A percentile compares a stretch with the other conserved stretches of the same genome.
These are phyloP conservation scores for Gymnopus androsaceus DNA, from an alignment of 1,284 basidiomycete species.

Conservation along the genomic window DNA sequence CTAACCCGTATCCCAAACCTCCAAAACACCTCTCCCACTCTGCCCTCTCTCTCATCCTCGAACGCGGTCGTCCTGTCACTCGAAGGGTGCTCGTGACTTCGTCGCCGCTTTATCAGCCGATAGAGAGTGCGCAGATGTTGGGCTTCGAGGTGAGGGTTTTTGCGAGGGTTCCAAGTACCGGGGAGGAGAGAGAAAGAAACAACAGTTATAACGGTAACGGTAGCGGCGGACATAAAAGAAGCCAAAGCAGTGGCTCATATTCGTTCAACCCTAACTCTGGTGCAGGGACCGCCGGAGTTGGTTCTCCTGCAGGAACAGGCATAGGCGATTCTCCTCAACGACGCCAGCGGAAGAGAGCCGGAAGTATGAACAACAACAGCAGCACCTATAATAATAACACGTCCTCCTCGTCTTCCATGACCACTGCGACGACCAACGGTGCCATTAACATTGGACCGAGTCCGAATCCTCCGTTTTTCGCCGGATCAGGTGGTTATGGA, in stretches of 20 bases:
- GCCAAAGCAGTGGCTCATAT: conserved; percentile 17
- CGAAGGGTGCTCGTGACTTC: conserved; percentile 78
- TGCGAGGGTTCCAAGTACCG: conserved; percentile 74
- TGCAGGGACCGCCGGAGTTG: not conserved
- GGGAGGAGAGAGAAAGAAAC: conserved; percentile 51
- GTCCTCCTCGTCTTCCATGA: no score
- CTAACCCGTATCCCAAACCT: conserved; percentile 21
- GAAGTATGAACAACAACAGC: conserved; percentile 14
- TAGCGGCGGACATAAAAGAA: conserved; percentile 11
- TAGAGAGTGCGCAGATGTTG: conserved; percentile 71
- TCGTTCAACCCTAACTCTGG: not conserved
- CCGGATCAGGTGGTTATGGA: not conserved
- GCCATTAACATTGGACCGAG: not conserved
- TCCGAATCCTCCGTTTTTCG: not conserved
- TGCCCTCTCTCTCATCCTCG: conserved; percentile 69
- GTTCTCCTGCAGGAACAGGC: not conserved
- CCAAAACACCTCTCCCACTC: conserved; percentile 63
- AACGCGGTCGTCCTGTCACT: conserved; percentile 69
- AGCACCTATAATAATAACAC: conserved; percentile 5
- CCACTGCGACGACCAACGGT: no score
- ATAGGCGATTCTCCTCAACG: conserved; percentile 1
- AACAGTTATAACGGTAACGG: conserved; percentile 18
- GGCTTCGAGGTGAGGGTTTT: conserved; percentile 82
- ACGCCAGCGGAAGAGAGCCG: conserved; percentile 14
- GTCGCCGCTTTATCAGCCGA: conserved; percentile 80